Conservation (phyloP, 169 alveolate species). For the Amoebophrya sp. region DNA sequence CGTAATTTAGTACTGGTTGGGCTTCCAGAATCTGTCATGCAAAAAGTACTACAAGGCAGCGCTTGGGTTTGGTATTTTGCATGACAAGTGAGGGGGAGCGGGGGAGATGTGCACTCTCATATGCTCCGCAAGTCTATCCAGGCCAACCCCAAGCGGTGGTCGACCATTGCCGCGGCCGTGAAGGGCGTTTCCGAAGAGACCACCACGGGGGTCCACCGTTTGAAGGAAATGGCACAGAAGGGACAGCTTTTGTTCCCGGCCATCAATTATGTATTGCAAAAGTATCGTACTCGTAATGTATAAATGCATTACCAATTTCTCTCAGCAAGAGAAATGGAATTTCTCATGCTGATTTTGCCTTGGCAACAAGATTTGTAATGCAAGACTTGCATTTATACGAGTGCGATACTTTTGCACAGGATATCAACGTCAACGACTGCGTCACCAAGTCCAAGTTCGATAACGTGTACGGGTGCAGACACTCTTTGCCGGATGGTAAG, state of each 20-base stretch:
- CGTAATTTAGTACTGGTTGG: too few relatives aligned
- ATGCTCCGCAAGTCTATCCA: conserved; percentile 69
- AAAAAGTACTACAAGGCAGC: too few relatives aligned
- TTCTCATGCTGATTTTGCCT: too few relatives aligned
- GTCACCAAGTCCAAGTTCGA: conserved; percentile 96
- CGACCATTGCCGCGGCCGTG: conserved; percentile 72
- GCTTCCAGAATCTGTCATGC: too few relatives aligned
- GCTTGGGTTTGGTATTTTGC: too few relatives aligned
- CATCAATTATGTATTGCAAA: conserved; percentile 52
- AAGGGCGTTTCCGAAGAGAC: conserved; percentile 97
- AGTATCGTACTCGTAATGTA: too few relatives aligned
- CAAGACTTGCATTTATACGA: too few relatives aligned
- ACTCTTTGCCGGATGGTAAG: conserved; percentile 95
- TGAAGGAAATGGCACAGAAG: conserved; percentile 74
- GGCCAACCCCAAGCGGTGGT: conserved; percentile 80
- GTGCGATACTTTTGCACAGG: too few relatives aligned
- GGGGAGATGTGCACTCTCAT: too few relatives aligned
- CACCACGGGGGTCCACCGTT: conserved; percentile 95
- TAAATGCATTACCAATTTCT: not conserved
- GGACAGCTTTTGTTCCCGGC: conserved; percentile 89
- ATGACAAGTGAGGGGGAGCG: too few relatives aligned
- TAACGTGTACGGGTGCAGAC: conserved; percentile 96
- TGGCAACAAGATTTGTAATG: too few relatives aligned
- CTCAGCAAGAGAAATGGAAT: too few relatives aligned
- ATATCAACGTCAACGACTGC: conserved; percentile 88